A percentile compares a stretch with the other conserved stretches of the same genome.
These are phyloP conservation scores for Quercus berberidifolia DNA, from an alignment of 306 rosid species.

Conservation along the genomic window DNA sequence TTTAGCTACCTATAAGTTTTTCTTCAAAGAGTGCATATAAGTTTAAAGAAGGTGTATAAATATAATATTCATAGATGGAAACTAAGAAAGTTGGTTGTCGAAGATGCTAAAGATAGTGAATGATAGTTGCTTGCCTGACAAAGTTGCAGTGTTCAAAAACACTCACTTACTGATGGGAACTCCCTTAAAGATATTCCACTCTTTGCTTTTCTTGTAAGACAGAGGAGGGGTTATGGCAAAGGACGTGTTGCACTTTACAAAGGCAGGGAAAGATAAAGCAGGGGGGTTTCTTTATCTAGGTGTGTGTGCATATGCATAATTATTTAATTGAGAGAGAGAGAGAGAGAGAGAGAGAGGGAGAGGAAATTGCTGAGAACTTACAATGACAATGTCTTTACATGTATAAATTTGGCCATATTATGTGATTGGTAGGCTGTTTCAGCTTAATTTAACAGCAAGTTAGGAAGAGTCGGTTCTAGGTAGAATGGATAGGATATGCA, in stretches of 20 bases:
- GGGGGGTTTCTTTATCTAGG: background rate
- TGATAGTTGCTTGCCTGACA: slow-evolving; percentile 21
- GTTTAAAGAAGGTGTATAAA: background rate
- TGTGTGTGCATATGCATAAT: background rate
- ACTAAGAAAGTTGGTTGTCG: background rate
- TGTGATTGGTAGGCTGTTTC: background rate
- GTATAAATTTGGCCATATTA: background rate
- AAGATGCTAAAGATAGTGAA: slow-evolving; percentile 3
- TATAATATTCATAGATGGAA: background rate
- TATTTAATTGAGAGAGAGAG: background rate
- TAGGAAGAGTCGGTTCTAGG: background rate
- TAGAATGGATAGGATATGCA: background rate
- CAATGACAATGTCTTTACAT: slow-evolving; percentile 5
- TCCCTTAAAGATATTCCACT: background rate
- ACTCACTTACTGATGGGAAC: background rate
- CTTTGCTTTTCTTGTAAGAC: slow-evolving; percentile 24
- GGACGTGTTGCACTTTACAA: background rate
- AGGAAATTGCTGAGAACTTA: slow-evolving; percentile 31
- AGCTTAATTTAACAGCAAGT: background rate
- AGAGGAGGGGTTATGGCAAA: background rate
- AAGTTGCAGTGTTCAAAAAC: background rate
- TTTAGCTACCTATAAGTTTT: background rate
- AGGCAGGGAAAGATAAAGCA: background rate
- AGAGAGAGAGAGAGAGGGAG: background rate
- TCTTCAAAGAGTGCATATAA: background rate